These are phyloP conservation scores for Globisporangium yorkense DNA, from an alignment of 352 stramenopile species.

Conservation along the genomic window DNA sequence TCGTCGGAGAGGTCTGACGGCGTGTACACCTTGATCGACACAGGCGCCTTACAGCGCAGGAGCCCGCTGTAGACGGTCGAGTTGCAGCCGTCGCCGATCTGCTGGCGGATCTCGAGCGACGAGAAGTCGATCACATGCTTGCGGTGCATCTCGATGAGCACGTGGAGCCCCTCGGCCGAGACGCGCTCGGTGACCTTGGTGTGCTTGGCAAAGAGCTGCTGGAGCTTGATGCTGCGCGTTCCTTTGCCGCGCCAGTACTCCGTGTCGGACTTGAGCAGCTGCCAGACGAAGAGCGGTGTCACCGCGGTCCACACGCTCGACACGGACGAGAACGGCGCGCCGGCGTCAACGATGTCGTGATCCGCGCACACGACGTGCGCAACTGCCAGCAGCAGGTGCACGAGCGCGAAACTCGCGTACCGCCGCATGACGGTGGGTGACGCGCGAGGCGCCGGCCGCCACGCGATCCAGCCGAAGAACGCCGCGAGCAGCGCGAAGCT, in stretches of 20 bases:
- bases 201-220: conserved; percentile 34
- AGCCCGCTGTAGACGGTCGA: conserved; percentile 44
- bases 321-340: conserved; percentile 47
- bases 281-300: conserved; percentile 51
- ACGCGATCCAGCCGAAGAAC: conserved; percentile 5
- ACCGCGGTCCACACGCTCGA: conserved; percentile 41
- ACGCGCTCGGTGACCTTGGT: conserved; percentile 41
- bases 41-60: conserved; percentile 33
- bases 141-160: conserved; percentile 68
- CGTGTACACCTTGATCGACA: conserved; percentile 70
- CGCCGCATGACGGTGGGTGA: conserved; percentile 19
- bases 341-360: conserved; percentile 30
- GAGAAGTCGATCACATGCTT: conserved; percentile 73
- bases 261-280: conserved; percentile 47
- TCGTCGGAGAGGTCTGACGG: conserved; percentile 50
- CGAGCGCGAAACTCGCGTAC: conserved; percentile 39
- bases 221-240: conserved; percentile 28
- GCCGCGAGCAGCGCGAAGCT: conserved; percentile 3
- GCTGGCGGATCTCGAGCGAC: conserved; percentile 43
- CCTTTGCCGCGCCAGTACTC: conserved; percentile 57
- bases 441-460: conserved; percentile 25
- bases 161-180: conserved; percentile 54
- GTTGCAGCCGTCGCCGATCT: conserved; percentile 41
- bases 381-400: conserved; percentile 35
- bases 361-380: conserved; percentile 41